These are phyloP conservation scores for Calamus simplicifolius DNA, from an alignment of 176 grass and related monocot genomes.

Conservation along the genomic window DNA sequence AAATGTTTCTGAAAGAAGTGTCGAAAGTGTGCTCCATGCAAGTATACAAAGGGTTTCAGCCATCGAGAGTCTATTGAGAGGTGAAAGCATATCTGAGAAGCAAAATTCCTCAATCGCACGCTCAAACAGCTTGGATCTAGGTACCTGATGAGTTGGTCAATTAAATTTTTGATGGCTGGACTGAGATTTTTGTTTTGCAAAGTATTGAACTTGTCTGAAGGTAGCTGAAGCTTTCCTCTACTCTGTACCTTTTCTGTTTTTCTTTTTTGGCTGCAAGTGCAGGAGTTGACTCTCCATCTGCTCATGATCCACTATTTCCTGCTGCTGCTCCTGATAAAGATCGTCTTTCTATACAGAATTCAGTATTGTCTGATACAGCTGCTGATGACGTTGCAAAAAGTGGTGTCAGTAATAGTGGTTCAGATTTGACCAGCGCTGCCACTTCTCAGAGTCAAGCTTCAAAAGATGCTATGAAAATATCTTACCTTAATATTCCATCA, in stretches of 20 bases:
- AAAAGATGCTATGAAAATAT: constrained; percentile 61
- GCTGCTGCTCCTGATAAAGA: constrained; percentile 49
- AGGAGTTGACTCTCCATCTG: constrained; percentile 86
- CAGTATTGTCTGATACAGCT: constrained; percentile 49
- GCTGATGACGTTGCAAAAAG: constrained; percentile 38
- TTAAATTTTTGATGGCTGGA: too few species aligned
- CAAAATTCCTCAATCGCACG: constrained; percentile 60
- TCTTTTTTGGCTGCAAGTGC: constrained; percentile 58
- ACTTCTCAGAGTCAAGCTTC: constrained; percentile 39
- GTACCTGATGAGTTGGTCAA: constrained; percentile 39
- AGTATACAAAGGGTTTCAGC: constrained; percentile 98
- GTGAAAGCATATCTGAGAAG: constrained; percentile 55
- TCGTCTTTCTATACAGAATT: constrained; percentile 55
- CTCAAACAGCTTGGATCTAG: constrained; percentile 87
- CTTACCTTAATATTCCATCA: constrained; percentile 49
- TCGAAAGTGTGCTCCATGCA: constrained; percentile 82
- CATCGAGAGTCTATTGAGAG: constrained; percentile 98
- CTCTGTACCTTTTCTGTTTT: not conserved
- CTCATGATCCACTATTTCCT: constrained; percentile 74
- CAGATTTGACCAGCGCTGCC: constrained; percentile 39
- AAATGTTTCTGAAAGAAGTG: constrained; percentile 71
- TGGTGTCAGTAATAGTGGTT: constrained; percentile 62
- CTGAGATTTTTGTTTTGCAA: too few species aligned
- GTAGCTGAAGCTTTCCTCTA: too few species aligned
- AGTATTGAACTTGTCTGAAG: too few species aligned